These are phyloP conservation scores for Myxozyma neotropica DNA, from an alignment of 805 yeast species.

Conservation along the genomic window DNA sequence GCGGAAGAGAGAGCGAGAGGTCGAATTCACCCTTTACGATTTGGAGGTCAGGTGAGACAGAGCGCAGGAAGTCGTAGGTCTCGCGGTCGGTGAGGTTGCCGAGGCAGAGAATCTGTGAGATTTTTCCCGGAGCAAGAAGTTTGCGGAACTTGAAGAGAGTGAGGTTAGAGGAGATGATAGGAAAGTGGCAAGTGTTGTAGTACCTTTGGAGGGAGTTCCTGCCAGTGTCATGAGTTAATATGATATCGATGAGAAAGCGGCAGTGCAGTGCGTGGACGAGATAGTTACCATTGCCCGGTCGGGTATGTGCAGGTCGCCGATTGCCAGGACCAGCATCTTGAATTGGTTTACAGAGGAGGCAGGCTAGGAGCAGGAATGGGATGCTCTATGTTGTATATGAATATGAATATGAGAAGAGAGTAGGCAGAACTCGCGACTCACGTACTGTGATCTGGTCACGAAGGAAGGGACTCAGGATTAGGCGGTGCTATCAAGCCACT, in stretches of 20 bases:
- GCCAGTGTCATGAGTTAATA: slow-evolving; percentile 3
- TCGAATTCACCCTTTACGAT: slow-evolving; percentile 86
- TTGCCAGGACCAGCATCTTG: slow-evolving; percentile 70
- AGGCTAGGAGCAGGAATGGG: neutral
- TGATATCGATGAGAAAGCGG: neutral
- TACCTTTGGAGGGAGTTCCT: slow-evolving; percentile 54
- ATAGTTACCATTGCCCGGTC: slow-evolving; percentile 68
- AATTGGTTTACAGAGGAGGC: too few relatives aligned
- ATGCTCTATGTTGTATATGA: neutral
- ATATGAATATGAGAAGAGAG: neutral
- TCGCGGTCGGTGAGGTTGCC: slow-evolving; percentile 76
- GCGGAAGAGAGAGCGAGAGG: slow-evolving; percentile 50
- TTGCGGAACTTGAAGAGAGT: slow-evolving; percentile 54
- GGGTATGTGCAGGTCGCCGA: slow-evolving; percentile 91
- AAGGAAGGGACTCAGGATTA: too few relatives aligned
- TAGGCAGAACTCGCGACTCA: too few relatives aligned
- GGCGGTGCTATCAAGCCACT: too few relatives aligned
- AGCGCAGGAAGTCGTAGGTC: slow-evolving; percentile 64
- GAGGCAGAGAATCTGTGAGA: slow-evolving; percentile 78
- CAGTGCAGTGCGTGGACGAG: neutral
- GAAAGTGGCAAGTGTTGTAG: slow-evolving; percentile 3
- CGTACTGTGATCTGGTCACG: too few relatives aligned
- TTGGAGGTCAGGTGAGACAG: slow-evolving; percentile 70
- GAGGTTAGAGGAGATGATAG: slow-evolving; percentile 25
- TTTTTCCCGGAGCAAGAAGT: slow-evolving; percentile 80